Base-by-base conservation (phyloP, 768 basidiomycete genomes). In the Flagelloscypha sp. region DNA sequence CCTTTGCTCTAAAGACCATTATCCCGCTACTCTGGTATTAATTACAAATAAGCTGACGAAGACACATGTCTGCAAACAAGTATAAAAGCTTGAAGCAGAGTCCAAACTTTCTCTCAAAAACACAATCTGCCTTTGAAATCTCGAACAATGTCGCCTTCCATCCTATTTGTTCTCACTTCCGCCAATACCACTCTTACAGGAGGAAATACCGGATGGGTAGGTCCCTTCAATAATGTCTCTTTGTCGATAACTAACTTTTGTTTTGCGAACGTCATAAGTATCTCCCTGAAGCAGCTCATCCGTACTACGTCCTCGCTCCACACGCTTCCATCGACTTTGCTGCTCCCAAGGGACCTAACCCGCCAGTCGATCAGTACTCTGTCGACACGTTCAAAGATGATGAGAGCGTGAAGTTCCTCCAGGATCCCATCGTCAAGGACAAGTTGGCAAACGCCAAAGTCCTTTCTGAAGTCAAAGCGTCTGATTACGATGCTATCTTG, bases 81-180 rank as follows among this genome's bases (percentile, higher is more conserved):
- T n/a, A n/a, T n/a, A n/a, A n/a, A n/a, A n/a, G n/a, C n/a, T n/a
- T n/a, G n/a, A n/a, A n/a, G n/a, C n/a, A n/a, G n/a, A n/a, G n/a
- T n/a, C n/a, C n/a, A n/a, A n/a, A n/a, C n/a, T n/a, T n/a, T n/a
- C n/a, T n/a, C n/a, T n/a, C n/a, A n/a, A n/a, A n/a, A n/a, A n/a
- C n/a, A n/a, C n/a, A n/a, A n/a, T n/a, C n/a, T n/a, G n/a, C n/a
- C n/a, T n/a, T n/a, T n/a, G n/a, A n/a, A n/a, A n/a, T n/a, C n/a
- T n/a, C n/a, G n/a, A n/a, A n/a, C n/a, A n/a, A n/a, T n/a, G n/a
- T n/a, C n/a, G n/a, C 58, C 62, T 44, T 53, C 65, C 39, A 56
- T 86, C 24, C 76, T 86, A 46, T 80, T 88, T 54, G 76, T 88
- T n/a, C 70, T 78, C 51, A 83, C 82, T 22, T 85, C 83, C 30